A percentile compares a stretch with the other conserved stretches of the same genome.
These are phyloP conservation scores for Hypoxylon rickii DNA, from an alignment of 495 filamentous ascomycete species.

Conservation along the genomic window DNA sequence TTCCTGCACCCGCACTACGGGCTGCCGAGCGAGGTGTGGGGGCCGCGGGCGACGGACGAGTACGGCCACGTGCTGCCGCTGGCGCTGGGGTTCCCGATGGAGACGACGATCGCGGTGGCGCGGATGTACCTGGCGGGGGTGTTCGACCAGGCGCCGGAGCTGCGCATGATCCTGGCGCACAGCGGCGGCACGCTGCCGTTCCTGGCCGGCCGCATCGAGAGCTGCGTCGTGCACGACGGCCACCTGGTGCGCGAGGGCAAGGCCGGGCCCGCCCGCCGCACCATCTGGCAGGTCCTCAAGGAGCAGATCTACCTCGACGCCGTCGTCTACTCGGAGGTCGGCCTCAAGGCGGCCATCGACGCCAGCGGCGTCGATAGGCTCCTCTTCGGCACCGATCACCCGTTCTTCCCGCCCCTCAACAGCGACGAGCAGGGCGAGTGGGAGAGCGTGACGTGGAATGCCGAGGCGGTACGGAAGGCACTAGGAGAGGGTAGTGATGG, in stretches of 20 bases:
- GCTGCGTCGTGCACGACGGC: conserved; percentile 82
- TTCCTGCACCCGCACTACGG: conserved; percentile 97
- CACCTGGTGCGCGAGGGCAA: conserved; percentile 61
- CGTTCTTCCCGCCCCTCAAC: conserved; percentile 86
- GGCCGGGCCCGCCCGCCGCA: conserved; percentile 51
- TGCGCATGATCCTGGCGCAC: conserved; percentile 83
- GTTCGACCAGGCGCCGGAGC: conserved; percentile 74
- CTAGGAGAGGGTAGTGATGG: conserved; percentile 58
- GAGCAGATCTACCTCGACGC: conserved; percentile 93
- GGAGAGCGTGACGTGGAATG: conserved; percentile 83
- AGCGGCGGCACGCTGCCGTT: conserved; percentile 89
- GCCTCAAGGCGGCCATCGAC: conserved; percentile 72
- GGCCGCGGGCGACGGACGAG: conserved; percentile 61
- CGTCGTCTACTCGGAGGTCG: conserved; percentile 77
- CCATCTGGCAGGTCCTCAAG: conserved; percentile 79
- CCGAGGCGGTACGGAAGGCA: conserved; percentile 66
- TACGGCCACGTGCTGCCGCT: conserved; percentile 91
- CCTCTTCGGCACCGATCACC: conserved; percentile 90
- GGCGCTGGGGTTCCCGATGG: conserved; percentile 86
- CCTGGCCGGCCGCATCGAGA: conserved; percentile 85
- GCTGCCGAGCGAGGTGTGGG: conserved; percentile 77
- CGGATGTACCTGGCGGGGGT: conserved; percentile 85
- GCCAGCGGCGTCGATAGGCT: conserved; percentile 67
- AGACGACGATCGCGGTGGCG: conserved; percentile 90
- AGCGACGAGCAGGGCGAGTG: conserved; percentile 66